Evolutionary conservation across 2,329 filamentous ascomycete genomes (phyloP), one percentile per base, ranked within the genome.

Genomic region (Microascus cirrosus): DNA sequence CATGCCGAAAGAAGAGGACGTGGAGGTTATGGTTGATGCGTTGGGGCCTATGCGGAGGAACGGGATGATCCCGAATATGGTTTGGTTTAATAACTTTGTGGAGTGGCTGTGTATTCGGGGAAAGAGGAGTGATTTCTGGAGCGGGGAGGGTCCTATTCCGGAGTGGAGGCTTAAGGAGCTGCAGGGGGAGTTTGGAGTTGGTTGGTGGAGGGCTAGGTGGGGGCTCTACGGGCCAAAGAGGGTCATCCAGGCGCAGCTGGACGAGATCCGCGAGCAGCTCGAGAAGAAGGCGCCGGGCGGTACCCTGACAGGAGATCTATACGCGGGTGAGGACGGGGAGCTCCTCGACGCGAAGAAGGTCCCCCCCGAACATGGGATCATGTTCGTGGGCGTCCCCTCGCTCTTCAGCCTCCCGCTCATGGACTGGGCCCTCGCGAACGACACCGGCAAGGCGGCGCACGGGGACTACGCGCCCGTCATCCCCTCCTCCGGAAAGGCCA

Each of bases 131-230:
- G 59, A 56, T 20, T 62, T 61, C 24, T 60, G 60, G 1, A 61
- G 65, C n/a, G 66, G 66, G 13, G 54, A 63, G n/a, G 56, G 61
- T 11, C 70, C 71, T 0, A 62, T 77, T 1, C 68, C 60, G 1
- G 72, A 77, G 32, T 66, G 63, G 1, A 73, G 73, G 45, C 60
- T 77, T 2, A 72, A 77, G 39, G 64, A 58, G 1, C 73, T 77
- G 6, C 71, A 71, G 1, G 64, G 67, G 56, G 70, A 73, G 59
- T 68, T 75, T 5, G 67, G 70, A 35, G 65, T 77, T n/a, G 73
- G 72, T 3, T 66, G 71, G 0, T 78, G 75, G 75, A 74, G 74
- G 60, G 75, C 77, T 60, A 75, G 77, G 57, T 73, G 74, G n/a
- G 73, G 73, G 4, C 63, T 72, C 1, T 70, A 73, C 57, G 69